These are phyloP conservation scores for Urtica urens DNA, from an alignment of 306 rosid genomes.

Conservation along the genomic window DNA sequence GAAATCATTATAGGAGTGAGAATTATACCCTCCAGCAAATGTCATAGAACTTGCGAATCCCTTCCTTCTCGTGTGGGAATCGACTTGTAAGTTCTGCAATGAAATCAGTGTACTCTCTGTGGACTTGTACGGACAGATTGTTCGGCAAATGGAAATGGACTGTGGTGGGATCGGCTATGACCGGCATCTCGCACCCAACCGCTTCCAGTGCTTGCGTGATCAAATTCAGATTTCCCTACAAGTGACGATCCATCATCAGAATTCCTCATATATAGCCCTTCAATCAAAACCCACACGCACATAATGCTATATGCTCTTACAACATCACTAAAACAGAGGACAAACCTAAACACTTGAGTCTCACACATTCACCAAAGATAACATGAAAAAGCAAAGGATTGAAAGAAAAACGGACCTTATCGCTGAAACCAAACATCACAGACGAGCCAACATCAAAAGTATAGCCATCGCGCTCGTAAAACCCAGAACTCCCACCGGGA, in stretches of 20 bases:
- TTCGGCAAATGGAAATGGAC: constrained; percentile 87
- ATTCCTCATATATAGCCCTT: too few relatives aligned
- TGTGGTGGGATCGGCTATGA: constrained; percentile 89
- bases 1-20: constrained; percentile 17
- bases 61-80: constrained; percentile 83
- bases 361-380: too few relatives aligned
- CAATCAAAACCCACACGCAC: too few relatives aligned
- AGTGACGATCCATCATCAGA: constrained; percentile 65
- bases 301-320: too few relatives aligned
- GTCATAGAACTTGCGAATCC: constrained; percentile 67
- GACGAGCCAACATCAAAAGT: constrained; percentile 94
- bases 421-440: constrained; percentile 96
- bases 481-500: constrained; percentile 97
- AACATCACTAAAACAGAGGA: too few relatives aligned
- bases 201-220: constrained; percentile 94
- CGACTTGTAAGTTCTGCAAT: constrained; percentile 47
- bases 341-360: too few relatives aligned
- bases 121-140: constrained; percentile 65
- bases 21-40: constrained; percentile 98
- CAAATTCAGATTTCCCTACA: constrained; percentile 87
- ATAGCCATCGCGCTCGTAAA: constrained; percentile 71
- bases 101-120: constrained; percentile 62
- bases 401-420: constrained; percentile 57
- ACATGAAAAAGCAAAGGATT: too few relatives aligned
- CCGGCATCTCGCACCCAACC: constrained; percentile 76